Percentiles rank a stretch among this genome's conserved stretches.
These are phyloP conservation scores for Nematodospora valgi DNA, from an alignment of 805 yeast genomes.

Conservation along the genomic window DNA sequence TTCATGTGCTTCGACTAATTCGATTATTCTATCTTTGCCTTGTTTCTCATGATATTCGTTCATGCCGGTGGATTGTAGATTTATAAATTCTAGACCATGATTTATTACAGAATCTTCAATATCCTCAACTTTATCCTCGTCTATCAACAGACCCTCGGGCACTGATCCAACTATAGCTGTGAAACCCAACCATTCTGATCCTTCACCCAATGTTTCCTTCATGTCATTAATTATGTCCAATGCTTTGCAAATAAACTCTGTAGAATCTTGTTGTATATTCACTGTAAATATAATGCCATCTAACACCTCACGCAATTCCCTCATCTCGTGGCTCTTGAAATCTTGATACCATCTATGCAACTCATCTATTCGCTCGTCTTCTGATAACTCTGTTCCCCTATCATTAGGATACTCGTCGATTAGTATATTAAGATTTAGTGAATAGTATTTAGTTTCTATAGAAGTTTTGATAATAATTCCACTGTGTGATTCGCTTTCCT, in stretches of 20 bases:
- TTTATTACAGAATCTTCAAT: slow-evolving; percentile 38
- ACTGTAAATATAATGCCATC: slow-evolving; percentile 46
- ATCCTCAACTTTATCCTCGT: slow-evolving; percentile 13
- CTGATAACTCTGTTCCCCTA: neutral
- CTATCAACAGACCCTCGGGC: neutral
- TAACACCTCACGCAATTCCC: slow-evolving; percentile 43
- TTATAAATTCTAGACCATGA: slow-evolving; percentile 43
- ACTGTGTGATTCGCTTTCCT: slow-evolving; percentile 30
- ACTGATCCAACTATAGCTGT: slow-evolving; percentile 32
- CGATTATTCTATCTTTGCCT: slow-evolving; percentile 43
- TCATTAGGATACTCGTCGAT: slow-evolving; percentile 29
- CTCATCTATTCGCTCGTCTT: slow-evolving; percentile 11
- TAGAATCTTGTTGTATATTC: slow-evolving; percentile 19
- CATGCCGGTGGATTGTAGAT: slow-evolving; percentile 24
- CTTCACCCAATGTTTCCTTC: slow-evolving; percentile 13
- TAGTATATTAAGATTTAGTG: slow-evolving; percentile 24
- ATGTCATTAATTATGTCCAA: slow-evolving; percentile 14
- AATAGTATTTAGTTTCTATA: slow-evolving; percentile 32
- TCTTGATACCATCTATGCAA: slow-evolving; percentile 39
- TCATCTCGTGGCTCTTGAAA: slow-evolving; percentile 31
- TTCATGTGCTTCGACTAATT: slow-evolving; percentile 46
- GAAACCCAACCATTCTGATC: slow-evolving; percentile 24
- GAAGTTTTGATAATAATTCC: slow-evolving; percentile 26
- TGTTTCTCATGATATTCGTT: slow-evolving; percentile 43
- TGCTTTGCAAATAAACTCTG: slow-evolving; percentile 18